Conservation (phyloP, 148 eudicot species). For the Euryodendron excelsum region DNA sequence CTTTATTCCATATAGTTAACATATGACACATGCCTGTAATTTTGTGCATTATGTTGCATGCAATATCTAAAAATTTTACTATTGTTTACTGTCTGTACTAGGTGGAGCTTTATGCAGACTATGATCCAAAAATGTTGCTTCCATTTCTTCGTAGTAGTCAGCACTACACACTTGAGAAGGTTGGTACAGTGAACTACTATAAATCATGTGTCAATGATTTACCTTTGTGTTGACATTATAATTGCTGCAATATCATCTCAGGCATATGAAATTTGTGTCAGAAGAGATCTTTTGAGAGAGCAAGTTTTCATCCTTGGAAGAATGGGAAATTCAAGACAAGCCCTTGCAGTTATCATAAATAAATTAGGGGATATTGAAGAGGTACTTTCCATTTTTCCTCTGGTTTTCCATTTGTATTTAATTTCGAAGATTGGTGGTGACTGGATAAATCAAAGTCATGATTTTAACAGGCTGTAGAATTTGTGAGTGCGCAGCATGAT, state of each 20-base stretch:
- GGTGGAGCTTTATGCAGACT: slow-evolving; percentile 98
- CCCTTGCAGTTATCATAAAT: slow-evolving; percentile 89
- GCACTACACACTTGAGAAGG: slow-evolving; percentile 96
- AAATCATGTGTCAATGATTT: neutral
- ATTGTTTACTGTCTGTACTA: slow-evolving; percentile 25
- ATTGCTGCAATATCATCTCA: slow-evolving; percentile 33
- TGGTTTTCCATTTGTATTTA: neutral
- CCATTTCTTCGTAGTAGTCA: slow-evolving; percentile 96
- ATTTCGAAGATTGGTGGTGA: slow-evolving; percentile 1
- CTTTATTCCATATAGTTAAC: neutral
- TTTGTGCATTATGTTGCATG: slow-evolving; percentile 10
- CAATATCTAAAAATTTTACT: slow-evolving; percentile 8
- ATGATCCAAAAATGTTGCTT: slow-evolving; percentile 81
- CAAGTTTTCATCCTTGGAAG: slow-evolving; percentile 94
- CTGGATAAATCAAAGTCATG: slow-evolving; percentile 6
- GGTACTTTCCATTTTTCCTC: slow-evolving; percentile 35
- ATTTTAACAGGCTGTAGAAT: slow-evolving; percentile 80
- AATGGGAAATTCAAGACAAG: slow-evolving; percentile 91
- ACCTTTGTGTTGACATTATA: slow-evolving; percentile 9
- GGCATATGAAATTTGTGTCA: slow-evolving; percentile 75
- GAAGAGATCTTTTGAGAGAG: slow-evolving; percentile 50
- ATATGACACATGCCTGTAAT: neutral
- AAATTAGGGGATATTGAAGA: slow-evolving; percentile 88
- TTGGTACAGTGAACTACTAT: slow-evolving; percentile 22
- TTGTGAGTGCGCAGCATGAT: slow-evolving; percentile 91